phyloP scores from a whole-genome alignment of 1,284 basidiomycete species.

The Microbotryum lychnidis-dioicae region DNA sequence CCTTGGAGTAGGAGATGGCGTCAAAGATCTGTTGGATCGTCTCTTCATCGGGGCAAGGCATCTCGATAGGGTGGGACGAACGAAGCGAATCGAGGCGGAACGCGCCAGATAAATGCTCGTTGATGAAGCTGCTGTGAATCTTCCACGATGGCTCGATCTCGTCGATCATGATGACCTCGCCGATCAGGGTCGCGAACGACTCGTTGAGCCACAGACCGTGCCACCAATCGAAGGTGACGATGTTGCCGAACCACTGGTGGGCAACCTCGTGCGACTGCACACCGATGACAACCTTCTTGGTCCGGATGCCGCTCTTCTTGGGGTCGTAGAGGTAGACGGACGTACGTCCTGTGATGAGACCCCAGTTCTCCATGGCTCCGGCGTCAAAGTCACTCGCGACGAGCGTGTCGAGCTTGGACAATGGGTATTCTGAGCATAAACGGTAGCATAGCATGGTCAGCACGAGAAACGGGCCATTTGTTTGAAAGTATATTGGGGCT shows the following conservation, averaged over 20 bases:
- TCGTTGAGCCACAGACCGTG: constrained; percentile 38
- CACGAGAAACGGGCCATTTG: not conserved
- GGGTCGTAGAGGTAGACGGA: constrained; percentile 69
- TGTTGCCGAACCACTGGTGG: constrained; percentile 30
- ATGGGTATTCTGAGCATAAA: constrained; percentile 75
- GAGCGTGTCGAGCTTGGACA: constrained; percentile 87
- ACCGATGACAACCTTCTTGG: constrained; percentile 37
- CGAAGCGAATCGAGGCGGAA: constrained; percentile 75
- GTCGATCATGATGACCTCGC: constrained; percentile 83
- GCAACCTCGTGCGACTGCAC: constrained; percentile 42
- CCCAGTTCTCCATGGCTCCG: constrained; percentile 83
- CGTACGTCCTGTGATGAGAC: constrained; percentile 79
- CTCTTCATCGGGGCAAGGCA: constrained; percentile 63
- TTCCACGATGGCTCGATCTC: constrained; percentile 51
- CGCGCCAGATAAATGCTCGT: constrained; percentile 50
- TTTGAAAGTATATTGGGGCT: not conserved
- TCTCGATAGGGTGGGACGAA: constrained; percentile 93
- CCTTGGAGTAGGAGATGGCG: constrained; percentile 62
- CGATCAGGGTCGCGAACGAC: constrained; percentile 71
- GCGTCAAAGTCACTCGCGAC: constrained; percentile 67
- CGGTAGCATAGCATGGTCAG: constrained; percentile 44
- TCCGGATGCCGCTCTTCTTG: constrained; percentile 36
- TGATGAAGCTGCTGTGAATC: constrained; percentile 48
- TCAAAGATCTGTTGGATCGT: constrained; percentile 63
- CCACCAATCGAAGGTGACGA: constrained; percentile 30